Conservation (phyloP, 805 yeast genomes). For the Wickerhamomyces rabaulensis region DNA sequence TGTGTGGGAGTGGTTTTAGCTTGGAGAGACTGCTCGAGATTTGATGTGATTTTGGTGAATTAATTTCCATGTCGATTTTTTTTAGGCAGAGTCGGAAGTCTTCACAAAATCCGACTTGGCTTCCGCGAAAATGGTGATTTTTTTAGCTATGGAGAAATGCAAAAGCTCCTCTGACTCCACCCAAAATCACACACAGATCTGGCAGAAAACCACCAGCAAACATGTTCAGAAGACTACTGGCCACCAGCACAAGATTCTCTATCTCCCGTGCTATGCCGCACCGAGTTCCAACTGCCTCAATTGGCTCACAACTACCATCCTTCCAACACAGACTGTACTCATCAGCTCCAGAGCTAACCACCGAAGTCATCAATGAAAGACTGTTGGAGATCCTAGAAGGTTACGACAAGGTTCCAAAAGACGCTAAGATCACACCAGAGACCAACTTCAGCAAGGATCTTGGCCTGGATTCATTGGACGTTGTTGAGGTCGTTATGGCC, state of each 20-base stretch:
- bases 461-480: conserved; percentile 67
- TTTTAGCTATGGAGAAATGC: too few species aligned
- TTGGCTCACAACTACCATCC: background rate
- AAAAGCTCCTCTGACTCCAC: too few species aligned
- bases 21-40: too few species aligned
- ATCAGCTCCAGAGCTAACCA: conserved; percentile 54
- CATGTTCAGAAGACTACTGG: background rate
- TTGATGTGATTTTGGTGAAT: background rate
- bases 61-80: background rate
- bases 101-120: background rate
- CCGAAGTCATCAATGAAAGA: conserved; percentile 58
- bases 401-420: conserved; percentile 47
- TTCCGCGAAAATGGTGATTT: too few species aligned
- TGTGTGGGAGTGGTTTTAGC: too few species aligned
- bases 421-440: conserved; percentile 26
- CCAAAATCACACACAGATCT: too few species aligned
- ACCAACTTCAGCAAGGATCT: conserved; percentile 60
- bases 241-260: background rate
- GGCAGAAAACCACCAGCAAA: background rate
- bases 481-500: conserved; percentile 69
- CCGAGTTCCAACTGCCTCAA: background rate
- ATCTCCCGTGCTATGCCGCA: background rate
- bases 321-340: conserved; percentile 38
- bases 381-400: conserved; percentile 60
- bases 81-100: background rate